Evolutionary conservation across 306 rosid genomes (phyloP), one percentile per base, ranked within the genome.

Genomic region (Ochetophila trinervis): DNA sequence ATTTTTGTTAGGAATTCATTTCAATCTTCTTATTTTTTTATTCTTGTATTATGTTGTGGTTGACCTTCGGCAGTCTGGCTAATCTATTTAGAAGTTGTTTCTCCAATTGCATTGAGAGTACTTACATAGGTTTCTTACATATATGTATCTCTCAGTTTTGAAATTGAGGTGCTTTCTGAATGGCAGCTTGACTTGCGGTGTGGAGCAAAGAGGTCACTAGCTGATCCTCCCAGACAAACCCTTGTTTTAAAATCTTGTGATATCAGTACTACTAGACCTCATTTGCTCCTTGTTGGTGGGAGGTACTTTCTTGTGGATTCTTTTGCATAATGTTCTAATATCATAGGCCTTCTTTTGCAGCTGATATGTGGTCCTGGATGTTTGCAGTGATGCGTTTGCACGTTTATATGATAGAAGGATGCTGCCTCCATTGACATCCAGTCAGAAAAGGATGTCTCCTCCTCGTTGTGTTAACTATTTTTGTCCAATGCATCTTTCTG

Each of bases 401-500:
- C 99, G 99, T 58, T 76, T 94, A 75, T 90, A 94, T 72, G 99
- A 94, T 74, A 80, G 99, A 79, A 90, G 99, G 88, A 94, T 90
- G 96, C 79, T 94, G 62, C 91, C 97, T 1, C 88, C 97, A 59
- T 71, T 82, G 63, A 78, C 91, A 67, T 88, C 95, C 57, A 81
- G 92, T 68, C 82, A 73, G 77, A 80, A 83, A 78, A 88, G 86
- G 79, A 83, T 72, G 83, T 71, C 87, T 13, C 87, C 99, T 32
- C 97, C 99, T 76, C 91, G 86, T 58, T 94, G 99, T 74, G 95
- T 90, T 75, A 90, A 83, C 80, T 94, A 88, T 77, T 94, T 89
- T 76, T 90, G 99, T 71, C 99, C 99, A 18, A 88, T 88, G 95
- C 99, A 94, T 80, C 99, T 94, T 67, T 90, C 99, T 63, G 96